Evolutionary conservation across 352 stramenopile species (phyloP), one percentile per base, ranked within the genome.

Genomic region (Phytopythium oedochilum): DNA sequence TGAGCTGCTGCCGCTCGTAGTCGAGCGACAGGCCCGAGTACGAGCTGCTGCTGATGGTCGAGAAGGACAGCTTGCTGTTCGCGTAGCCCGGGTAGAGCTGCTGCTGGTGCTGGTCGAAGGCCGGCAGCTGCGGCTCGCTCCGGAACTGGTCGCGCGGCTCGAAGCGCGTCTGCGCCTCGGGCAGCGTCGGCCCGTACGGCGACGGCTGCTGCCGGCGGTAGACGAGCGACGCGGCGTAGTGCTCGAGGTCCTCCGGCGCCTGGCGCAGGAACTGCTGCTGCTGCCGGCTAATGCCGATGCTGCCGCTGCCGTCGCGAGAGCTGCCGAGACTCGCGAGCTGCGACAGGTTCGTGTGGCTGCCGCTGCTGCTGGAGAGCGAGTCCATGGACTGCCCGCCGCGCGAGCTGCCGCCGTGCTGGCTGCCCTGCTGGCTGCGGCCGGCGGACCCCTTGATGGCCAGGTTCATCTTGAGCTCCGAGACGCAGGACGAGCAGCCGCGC

Each of bases 1-100:
- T 31, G 0, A 65, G 52, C 14, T 65, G 32, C 31, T 38, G 45
- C 28, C 60, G 40, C 20, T 77, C 65, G 22, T 36, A 8, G 7
- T 75, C 67, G 20, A 60, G 55, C 26, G 63, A 76, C 22, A 68
- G 63, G 56, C 60, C 63, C 26, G 75, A 82, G 56, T 70, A 78
- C 22, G 72, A 71, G 18, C 45, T 67, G 52, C 64, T 83, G 48
- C 70, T 83, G 26, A 71, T 73, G 6, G 70, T 78, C 28, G 75
- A 86, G 45, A 83, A 69, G 34, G 70, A 82, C 59, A 70, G 60
- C 31, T 63, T 68, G n/a, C 63, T 54, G n/a, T 46, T 25, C 28
- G 53, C 38, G 44, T 66, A 62, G 25, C 59, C 53, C 23, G 45
- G n/a, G n/a, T n/a, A n/a, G n/a, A n/a, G n/a, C n/a, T 28, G 51